These are phyloP conservation scores for Miscanthus lutarioriparius DNA, from an alignment of 176 grass and related monocot genomes.

Conservation along the genomic window DNA sequence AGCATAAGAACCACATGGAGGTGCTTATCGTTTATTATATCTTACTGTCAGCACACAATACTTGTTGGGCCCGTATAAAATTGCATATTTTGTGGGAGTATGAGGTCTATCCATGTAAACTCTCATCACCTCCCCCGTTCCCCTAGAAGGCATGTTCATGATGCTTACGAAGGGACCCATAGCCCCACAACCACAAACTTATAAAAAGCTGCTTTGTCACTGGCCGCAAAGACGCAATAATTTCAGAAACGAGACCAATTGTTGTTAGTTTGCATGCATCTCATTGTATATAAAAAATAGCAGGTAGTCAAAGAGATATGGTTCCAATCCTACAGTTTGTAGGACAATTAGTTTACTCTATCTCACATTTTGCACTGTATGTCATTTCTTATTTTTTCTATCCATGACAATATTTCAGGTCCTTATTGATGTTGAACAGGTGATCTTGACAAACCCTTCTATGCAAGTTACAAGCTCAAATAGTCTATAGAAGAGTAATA, in stretches of 20 bases:
- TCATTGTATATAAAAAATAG: too few species aligned
- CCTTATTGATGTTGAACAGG: neutral
- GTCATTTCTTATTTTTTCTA: too few species aligned
- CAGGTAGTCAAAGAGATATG: too few species aligned
- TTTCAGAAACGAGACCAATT: neutral
- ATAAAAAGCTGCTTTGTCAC: neutral
- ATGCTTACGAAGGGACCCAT: neutral
- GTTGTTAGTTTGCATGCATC: neutral
- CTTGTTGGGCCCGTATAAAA: neutral
- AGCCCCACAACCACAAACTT: neutral
- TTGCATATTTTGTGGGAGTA: neutral
- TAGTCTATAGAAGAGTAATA: slow-evolving; percentile 10
- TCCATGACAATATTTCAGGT: too few species aligned
- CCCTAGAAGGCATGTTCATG: neutral
- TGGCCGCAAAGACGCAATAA: neutral
- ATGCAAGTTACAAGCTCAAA: slow-evolving; percentile 26
- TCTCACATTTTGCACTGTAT: too few species aligned
- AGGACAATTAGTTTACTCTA: too few species aligned
- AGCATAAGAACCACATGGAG: slow-evolving; percentile 28
- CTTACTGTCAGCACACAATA: neutral
- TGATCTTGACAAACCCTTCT: neutral
- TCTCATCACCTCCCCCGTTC: neutral
- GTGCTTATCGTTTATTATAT: neutral
- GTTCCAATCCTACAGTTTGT: too few species aligned
- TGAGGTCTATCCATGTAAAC: neutral